Base-by-base conservation (phyloP, 2,329 filamentous ascomycete genomes). In the Cladosporium sp. region DNA sequence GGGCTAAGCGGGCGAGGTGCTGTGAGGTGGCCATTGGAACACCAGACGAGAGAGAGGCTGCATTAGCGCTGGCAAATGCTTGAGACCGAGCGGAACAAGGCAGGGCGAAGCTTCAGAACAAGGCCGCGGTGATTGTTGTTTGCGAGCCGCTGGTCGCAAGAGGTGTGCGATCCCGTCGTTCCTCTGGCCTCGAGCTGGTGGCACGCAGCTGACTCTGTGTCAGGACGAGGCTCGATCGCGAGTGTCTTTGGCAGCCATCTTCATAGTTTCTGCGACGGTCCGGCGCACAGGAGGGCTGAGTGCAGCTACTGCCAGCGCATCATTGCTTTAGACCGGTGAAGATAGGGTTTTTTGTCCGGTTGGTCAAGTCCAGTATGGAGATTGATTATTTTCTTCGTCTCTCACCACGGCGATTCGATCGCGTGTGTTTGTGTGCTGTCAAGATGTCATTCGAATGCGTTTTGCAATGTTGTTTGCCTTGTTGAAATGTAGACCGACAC, bases 1-100 rank as follows among this genome's bases (percentile, higher is more conserved):
- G 68, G 60, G 76, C 73, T 55, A 72, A 63, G 47, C 64, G 62
- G 51, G 60, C 57, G 76, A 54, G 19, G 45, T 44, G 36, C 50
- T 54, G 40, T 51, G 19, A 29, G 18, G 42, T 15, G 27, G 52
- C 32, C 44, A 49, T 43, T 24, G 36, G 17, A 41, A 34, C 24
- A 42, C 29, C 15, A 37, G 39, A 24, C 45, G 45, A 36, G 36
- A 17, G 18, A 13, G 45, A 49, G 34, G 45, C 36, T 37, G 45
- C 45, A 47, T 47, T 47, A 47, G 44, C 36, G 44, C 44, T 30
- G 15, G n/a, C 17, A 8, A 36, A 11, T 20, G 39, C 39, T 24
- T 27, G 39, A 20, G 11, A 11, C 19, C 8, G 17, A 8, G 9
- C 17, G 41, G 11, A 20, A 8, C 8, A 39, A 11, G 37, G 9